Evolutionary conservation across 352 stramenopile genomes (phyloP).

Genomic region (Aphanomyces stellatus): DNA sequence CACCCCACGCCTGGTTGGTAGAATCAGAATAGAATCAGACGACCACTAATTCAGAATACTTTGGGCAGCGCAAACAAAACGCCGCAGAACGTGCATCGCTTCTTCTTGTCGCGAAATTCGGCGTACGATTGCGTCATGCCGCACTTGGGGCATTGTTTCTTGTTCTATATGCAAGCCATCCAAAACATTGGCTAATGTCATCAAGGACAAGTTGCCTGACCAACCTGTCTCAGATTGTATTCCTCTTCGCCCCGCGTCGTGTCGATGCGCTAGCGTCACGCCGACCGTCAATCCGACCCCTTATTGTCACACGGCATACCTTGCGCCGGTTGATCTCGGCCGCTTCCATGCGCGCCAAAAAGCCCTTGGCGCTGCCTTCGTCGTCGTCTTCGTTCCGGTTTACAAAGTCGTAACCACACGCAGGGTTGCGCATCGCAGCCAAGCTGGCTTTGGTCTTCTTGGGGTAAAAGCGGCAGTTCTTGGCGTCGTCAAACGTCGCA

Average conservation of each 20-base stretch:
- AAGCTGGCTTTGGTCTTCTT: slow-evolving; percentile 22
- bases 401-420: slow-evolving; percentile 19
- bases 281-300: too few species aligned
- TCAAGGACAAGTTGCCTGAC: background rate
- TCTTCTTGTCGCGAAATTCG: slow-evolving; percentile 83
- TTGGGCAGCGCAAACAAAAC: slow-evolving; percentile 54
- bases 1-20: slow-evolving; percentile 69
- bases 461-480: background rate
- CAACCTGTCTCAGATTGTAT: slow-evolving; percentile 51
- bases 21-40: too few species aligned
- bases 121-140: slow-evolving; percentile 61
- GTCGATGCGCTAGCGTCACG: slow-evolving; percentile 61
- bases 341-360: slow-evolving; percentile 71
- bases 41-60: too few species aligned
- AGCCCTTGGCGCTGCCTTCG: slow-evolving; percentile 23
- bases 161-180: too few species aligned
- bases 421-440: slow-evolving; percentile 15
- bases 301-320: slow-evolving; percentile 31
- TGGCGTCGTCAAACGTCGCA: background rate
- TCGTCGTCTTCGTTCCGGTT: slow-evolving; percentile 2
- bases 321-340: slow-evolving; percentile 70
- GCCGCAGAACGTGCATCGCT: slow-evolving; percentile 68
- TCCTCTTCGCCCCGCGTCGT: slow-evolving; percentile 65
- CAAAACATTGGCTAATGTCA: too few species aligned
- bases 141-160: slow-evolving; percentile 70